Evolutionary conservation across 2,329 filamentous ascomycete species (phyloP), one percentile per base, ranked within the genome.

Genomic region (Cryphonectria naterciae): DNA sequence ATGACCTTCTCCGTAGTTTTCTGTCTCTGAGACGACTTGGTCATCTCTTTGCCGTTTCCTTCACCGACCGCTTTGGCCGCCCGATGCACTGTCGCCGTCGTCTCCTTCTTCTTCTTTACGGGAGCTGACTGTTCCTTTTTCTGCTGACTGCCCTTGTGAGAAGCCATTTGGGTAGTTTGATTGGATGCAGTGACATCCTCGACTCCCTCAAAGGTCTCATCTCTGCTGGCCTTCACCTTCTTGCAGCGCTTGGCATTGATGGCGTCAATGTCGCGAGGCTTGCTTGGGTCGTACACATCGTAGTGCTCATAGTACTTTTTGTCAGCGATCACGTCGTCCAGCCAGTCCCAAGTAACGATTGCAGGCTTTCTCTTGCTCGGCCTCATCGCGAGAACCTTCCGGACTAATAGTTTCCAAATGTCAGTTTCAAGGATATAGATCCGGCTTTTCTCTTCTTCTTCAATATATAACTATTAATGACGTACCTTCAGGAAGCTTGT

Each of bases 261-360:
- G 1, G 66, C 56, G 8, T 68, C 11, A 5, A 32, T 65, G 43
- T 70, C 65, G 19, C 71, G 71, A 46, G 41, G 17, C 19, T 67
- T 37, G n/a, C 56, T 39, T 13, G 71, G 69, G n/a, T 72, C 35
- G 22, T 72, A 72, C 15, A 46, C 66, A 7, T 60, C 52, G 22
- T 62, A 60, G 28, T 68, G 56, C 17, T 41, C 25, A 22, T 62
- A 62, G 11, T 46, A 60, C 58, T 37, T 63, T 22, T 22, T 46
- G 58, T 62, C 66, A 15, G 60, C 69, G 49, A 83, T 79, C 2
- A 83, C 86, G 68, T 85, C 82, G 63, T 86, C 83, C 65, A 87
- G 84, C 87, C 87, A 89, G 77, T 88, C 85, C 52, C 79, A 78
- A 25, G 81, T 80, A 8, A 89, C 81, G 22, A 89, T 79, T 77